Evolutionary conservation across 2,329 filamentous ascomycete genomes (phyloP), one percentile per base, ranked within the genome.

Genomic region (Zasmidium citrigriseum): DNA sequence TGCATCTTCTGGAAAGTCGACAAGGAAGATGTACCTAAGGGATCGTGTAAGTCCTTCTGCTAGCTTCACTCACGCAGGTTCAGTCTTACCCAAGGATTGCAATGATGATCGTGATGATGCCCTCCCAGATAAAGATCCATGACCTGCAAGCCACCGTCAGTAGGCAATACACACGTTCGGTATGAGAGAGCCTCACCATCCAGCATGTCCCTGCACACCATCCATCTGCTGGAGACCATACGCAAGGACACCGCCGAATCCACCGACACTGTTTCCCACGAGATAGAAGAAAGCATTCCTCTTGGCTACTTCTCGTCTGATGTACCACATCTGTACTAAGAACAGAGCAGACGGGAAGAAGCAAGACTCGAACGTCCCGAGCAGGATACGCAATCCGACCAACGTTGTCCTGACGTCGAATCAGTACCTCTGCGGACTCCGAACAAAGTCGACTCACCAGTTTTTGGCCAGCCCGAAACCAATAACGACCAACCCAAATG

Each of bases 331-430:
- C 50, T 55, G 58, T 49, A 73, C 21, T 14, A 49, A 44, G 23
- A 46, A 50, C 18, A 38, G 45, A 46, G 47, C 55, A 20, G 52
- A 60, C 16, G 62, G 60, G 21, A 61, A 61, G 55, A 61, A 90
- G 0, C 88, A 84, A n/a, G 83, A 61, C 46, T 89, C 87, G 23
- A 89, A 78, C 1, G 86, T 57, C 52, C 87, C 87, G 5, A 88
- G 77, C 3, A 89, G 52, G 0, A 84, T 75, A 53, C 86, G 76
- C 38, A 86, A 70, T 0, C 75, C 85, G 0, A 82, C 76, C 46
- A 89, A 70, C 29, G 79, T 38, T 18, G 22, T 46, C 52, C 34
- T 41, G 18, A 29, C n/a, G n/a, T n/a, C n/a, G n/a, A n/a, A n/a
- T n/a, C n/a, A n/a, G n/a, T n/a, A n/a, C n/a, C n/a, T n/a, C n/a